These are phyloP conservation scores for Thamnidium elegans DNA, from an alignment of 192 early-diverging fungal species.

Conservation along the genomic window DNA sequence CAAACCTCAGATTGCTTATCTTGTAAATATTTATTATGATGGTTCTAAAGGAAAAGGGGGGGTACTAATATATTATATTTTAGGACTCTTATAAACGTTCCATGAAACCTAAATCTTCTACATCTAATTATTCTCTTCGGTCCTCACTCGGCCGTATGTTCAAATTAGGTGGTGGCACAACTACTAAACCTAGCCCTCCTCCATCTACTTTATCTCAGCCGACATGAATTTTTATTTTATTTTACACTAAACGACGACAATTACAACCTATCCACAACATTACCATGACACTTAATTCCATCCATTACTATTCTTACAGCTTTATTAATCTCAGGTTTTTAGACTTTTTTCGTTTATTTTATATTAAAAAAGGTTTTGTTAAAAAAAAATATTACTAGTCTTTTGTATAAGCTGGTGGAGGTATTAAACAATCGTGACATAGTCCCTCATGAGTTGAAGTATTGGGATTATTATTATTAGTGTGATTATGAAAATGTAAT, in stretches of 20 bases:
- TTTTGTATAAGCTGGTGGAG: conserved; percentile 14
- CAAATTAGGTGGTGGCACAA: conserved; percentile 27
- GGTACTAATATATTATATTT: neutral
- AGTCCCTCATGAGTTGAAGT: neutral
- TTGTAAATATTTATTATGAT: conserved; percentile 1
- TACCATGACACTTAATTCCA: too few species aligned
- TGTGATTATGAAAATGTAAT: neutral
- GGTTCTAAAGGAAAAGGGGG: neutral
- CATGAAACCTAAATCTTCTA: conserved; percentile 28
- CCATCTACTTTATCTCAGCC: conserved; percentile 3
- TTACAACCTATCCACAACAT: too few species aligned
- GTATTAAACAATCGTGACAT: conserved; percentile 10
- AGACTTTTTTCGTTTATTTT: too few species aligned
- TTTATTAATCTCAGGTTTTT: too few species aligned
- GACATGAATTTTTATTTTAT: conserved; percentile 12
- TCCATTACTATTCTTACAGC: too few species aligned
- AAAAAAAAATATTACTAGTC: neutral
- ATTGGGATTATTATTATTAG: too few species aligned
- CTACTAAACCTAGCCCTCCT: neutral
- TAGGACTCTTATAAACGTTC: conserved; percentile 38
- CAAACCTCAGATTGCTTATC: conserved; percentile 39
- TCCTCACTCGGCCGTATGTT: conserved; percentile 36
- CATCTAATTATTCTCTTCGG: conserved; percentile 27
- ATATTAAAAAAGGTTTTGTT: too few species aligned
- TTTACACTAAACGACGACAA: too few species aligned